These are phyloP conservation scores for Tetracladium maxilliforme DNA, from an alignment of 2,329 filamentous ascomycete species.

Conservation along the genomic window DNA sequence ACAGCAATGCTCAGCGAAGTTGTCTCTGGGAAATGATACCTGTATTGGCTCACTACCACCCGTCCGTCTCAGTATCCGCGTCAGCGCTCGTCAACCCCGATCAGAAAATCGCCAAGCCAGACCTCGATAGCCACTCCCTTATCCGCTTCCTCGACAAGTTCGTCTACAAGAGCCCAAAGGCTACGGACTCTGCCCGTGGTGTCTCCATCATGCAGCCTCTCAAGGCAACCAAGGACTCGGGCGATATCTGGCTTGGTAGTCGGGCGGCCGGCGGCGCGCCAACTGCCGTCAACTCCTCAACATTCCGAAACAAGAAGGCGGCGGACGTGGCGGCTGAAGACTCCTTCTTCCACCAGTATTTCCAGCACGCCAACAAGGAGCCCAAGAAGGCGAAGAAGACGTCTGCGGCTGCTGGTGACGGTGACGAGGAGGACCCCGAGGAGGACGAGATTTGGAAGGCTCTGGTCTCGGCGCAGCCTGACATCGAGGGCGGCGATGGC, in stretches of 20 bases:
- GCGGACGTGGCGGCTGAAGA: constrained; percentile 82
- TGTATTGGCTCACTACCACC: constrained; percentile 74
- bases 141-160: constrained; percentile 97
- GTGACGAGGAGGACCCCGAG: constrained; percentile 38
- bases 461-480: constrained; percentile 66
- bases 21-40: constrained; percentile 86
- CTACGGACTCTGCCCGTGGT: constrained; percentile 49
- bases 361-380: constrained; percentile 56
- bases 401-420: constrained; percentile 28
- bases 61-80: constrained; percentile 79
- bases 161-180: constrained; percentile 89
- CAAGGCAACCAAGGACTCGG: constrained; percentile 34
- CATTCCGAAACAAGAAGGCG: constrained; percentile 85
- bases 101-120: constrained; percentile 71
- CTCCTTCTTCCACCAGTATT: constrained; percentile 98
- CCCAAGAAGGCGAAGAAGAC: constrained; percentile 41
- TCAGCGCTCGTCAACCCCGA: constrained; percentile 53
- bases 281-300: constrained; percentile 71
- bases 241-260: constrained; percentile 3
- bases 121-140: constrained; percentile 77
- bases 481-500: constrained; percentile 47
- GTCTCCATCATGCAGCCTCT: constrained; percentile 95
- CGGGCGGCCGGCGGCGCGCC: constrained; percentile 14
- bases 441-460: constrained; percentile 89
- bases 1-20: constrained; percentile 83